Conservation (phyloP, 768 basidiomycete species). For the Hydnomerulius pinastri region DNA sequence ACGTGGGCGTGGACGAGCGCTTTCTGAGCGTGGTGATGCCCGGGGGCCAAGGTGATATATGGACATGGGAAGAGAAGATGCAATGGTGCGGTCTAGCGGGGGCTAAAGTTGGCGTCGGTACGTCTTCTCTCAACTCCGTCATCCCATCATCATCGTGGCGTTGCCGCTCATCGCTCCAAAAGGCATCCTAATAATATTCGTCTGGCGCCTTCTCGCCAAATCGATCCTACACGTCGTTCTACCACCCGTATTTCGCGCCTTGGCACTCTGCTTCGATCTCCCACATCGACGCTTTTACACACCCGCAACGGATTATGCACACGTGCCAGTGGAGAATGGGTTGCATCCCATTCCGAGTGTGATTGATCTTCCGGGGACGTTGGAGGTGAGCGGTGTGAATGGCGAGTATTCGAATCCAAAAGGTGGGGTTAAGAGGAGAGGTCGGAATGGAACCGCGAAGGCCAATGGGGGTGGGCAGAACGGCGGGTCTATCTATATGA, state of each 20-base stretch:
- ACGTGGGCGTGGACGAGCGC: slow-evolving; percentile 39
- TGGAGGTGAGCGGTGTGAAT: slow-evolving; percentile 42
- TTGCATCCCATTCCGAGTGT: slow-evolving; percentile 82
- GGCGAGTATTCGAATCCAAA: slow-evolving; percentile 45
- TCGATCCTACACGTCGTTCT: slow-evolving; percentile 69
- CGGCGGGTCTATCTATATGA: slow-evolving; percentile 21
- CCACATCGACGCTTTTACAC: slow-evolving; percentile 89
- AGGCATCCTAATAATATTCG: slow-evolving; percentile 81
- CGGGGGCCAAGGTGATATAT: slow-evolving; percentile 49
- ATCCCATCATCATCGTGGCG: not conserved
- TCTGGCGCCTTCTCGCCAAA: slow-evolving; percentile 89
- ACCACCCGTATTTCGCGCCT: slow-evolving; percentile 81
- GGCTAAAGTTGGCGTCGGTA: slow-evolving; percentile 45
- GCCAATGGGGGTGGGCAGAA: slow-evolving; percentile 28
- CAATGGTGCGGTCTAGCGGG: slow-evolving; percentile 40
- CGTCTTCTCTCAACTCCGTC: slow-evolving; percentile 8
- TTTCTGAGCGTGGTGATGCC: slow-evolving; percentile 50
- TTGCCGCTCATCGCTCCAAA: not conserved
- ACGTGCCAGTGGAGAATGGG: slow-evolving; percentile 57
- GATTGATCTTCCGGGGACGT: slow-evolving; percentile 66
- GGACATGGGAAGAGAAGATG: slow-evolving; percentile 33
- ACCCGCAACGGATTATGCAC: slow-evolving; percentile 85
- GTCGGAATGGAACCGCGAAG: slow-evolving; percentile 14
- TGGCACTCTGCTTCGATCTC: slow-evolving; percentile 66
- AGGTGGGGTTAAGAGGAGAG: slow-evolving; percentile 29